phyloP scores from a whole-genome alignment of 805 yeast species.

The Alloascoidea africana region DNA sequence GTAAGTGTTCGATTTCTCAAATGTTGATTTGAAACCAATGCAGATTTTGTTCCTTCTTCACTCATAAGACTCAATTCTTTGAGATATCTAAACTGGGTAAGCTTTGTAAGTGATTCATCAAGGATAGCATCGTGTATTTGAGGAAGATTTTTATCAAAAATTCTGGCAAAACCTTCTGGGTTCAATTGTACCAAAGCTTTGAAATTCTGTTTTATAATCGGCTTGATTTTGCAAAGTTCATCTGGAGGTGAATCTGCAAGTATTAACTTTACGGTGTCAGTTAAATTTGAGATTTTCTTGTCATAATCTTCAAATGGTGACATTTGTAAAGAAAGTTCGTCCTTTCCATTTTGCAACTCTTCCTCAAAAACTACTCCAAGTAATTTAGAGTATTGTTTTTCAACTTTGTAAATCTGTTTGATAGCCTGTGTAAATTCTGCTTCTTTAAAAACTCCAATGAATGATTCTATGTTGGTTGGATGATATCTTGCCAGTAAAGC shows the following conservation, averaged over 20 bases:
- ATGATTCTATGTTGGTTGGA: slow-evolving; percentile 33
- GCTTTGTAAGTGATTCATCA: slow-evolving; percentile 2
- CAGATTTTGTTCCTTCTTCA: not conserved
- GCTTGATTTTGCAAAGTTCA: slow-evolving; percentile 12
- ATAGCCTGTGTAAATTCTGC: slow-evolving; percentile 46
- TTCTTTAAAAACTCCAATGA: slow-evolving; percentile 35
- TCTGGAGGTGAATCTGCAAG: slow-evolving; percentile 2
- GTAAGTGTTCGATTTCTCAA: too few species aligned
- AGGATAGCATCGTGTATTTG: slow-evolving; percentile 24
- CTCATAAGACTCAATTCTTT: not conserved
- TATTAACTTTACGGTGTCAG: slow-evolving; percentile 6
- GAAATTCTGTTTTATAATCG: slow-evolving; percentile 17
- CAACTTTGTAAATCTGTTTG: slow-evolving; percentile 37
- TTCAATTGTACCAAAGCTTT: slow-evolving; percentile 14
- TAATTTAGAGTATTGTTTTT: slow-evolving; percentile 35
- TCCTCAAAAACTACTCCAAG: slow-evolving; percentile 34
- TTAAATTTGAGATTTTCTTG: slow-evolving; percentile 2
- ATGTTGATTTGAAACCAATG: too few species aligned
- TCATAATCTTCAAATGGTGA: slow-evolving; percentile 3
- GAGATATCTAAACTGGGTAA: not conserved
- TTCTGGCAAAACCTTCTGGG: slow-evolving; percentile 19
- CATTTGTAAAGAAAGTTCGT: slow-evolving; percentile 2
- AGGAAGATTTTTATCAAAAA: slow-evolving; percentile 23
- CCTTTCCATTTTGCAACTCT: slow-evolving; percentile 2
- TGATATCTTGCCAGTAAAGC: slow-evolving; percentile 52